These are phyloP conservation scores for Castanopsis chinensis DNA, from an alignment of 306 rosid genomes.

Conservation along the genomic window DNA sequence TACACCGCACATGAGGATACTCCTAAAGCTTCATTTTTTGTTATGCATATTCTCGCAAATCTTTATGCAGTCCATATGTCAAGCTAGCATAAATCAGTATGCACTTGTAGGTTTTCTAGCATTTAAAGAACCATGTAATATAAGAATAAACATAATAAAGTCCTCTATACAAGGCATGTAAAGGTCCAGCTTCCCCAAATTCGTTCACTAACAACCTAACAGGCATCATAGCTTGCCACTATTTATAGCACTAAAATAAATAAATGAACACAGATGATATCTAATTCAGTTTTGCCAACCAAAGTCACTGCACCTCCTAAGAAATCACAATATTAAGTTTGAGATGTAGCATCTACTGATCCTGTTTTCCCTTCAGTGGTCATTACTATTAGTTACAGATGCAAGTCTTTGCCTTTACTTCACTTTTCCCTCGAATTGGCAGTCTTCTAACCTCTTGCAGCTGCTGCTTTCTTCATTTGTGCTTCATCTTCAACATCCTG, in stretches of 20 bases:
- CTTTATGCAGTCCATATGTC: no score
- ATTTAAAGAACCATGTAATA: constrained; percentile 21
- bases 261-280: constrained; percentile 30
- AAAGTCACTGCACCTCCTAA: constrained; percentile 26
- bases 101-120: not conserved
- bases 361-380: constrained; percentile 9
- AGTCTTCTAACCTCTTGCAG: constrained; percentile 26
- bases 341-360: constrained; percentile 18
- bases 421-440: constrained; percentile 1
- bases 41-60: no score
- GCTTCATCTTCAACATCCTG: constrained; percentile 96
- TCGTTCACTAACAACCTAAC: not conserved
- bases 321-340: constrained; percentile 15
- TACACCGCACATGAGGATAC: no score
- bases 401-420: constrained; percentile 25
- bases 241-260: constrained; percentile 27
- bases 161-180: constrained; percentile 53
- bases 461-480: constrained; percentile 37
- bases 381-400: constrained; percentile 11
- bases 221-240: constrained; percentile 15
- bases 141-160: constrained; percentile 30
- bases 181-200: constrained; percentile 10
- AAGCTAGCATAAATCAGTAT: not conserved
- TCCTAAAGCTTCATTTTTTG: no score
- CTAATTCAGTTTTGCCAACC: constrained; percentile 21